Evolutionary conservation across 169 alveolate genomes (phyloP), one percentile per base, ranked within the genome.

Genomic region (Plasmodium cynomolgi): DNA sequence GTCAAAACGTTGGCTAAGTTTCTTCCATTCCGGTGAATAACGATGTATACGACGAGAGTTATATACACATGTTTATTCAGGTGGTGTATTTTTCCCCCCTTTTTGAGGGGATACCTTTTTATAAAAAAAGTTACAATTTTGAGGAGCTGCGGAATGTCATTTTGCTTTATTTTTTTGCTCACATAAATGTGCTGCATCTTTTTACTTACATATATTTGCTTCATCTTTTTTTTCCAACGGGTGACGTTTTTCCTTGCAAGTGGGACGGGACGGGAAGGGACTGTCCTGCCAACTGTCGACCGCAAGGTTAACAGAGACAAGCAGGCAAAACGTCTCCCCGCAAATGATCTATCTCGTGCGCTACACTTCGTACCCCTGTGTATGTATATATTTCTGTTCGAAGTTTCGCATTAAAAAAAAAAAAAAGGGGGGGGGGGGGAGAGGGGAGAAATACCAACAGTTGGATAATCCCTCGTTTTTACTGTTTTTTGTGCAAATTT

Each of bases 61-160:
- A 84, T 39, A 84, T 37, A 39, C 31, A 84, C 31, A 8, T 84
- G 71, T 34, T 84, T 84, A 8, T 68, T 62, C 41, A 71, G 26
- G 31, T 41, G 41, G 20, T 71, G 50, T 68, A 71, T 37, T 4
- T 1, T 23, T 20, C 20, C 31, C 31, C 47, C 68, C 13, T 31
- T 84, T 84, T 84, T 84, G 33, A 71, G n/a, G 41, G 54, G 47
- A 68, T 71, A 68, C 15, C 33, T 37, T 62, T 72, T 71, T 84
- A 84, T 20, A 84, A 82, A 33, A 54, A 56, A 56, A 82, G 34
- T 26, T 54, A 82, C 77, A 47, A 47, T 82, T 82, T 82, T 82
- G 1, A 47, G n/a, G 26, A 82, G 37, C 50, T 29, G 17, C 7
- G 58, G 56, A 31, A 50, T 31, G 11, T 82, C 39, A 29, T 56